Evolutionary conservation across 768 basidiomycete genomes (phyloP).

Genomic region (Flagelloscypha sp.): DNA sequence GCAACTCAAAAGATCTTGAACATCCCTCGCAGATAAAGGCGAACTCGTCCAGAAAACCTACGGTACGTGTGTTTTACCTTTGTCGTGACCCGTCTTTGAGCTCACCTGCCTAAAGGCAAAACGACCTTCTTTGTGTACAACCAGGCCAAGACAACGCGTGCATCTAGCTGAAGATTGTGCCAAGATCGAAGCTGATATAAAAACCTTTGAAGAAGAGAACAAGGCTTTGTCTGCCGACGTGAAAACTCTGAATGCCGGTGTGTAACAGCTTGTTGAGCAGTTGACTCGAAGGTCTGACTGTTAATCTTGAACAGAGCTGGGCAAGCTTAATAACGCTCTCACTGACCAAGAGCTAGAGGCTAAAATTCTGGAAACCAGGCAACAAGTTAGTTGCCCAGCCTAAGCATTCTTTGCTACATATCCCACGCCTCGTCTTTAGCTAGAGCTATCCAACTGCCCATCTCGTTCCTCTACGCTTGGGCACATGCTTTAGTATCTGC

Average conservation of each 20-base stretch:
- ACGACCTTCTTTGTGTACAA: conserved; percentile 83
- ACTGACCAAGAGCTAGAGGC: conserved; percentile 59
- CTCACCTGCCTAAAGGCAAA: conserved; percentile 46
- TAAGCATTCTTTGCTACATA: conserved; percentile 10
- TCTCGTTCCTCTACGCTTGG: conserved; percentile 61
- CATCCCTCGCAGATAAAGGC: conserved; percentile 78
- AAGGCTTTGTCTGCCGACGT: conserved; percentile 42
- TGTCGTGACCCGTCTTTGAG: conserved; percentile 8
- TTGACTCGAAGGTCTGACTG: conserved; percentile 10
- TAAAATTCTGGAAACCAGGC: conserved; percentile 42
- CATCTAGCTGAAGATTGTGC: conserved; percentile 56
- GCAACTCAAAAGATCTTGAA: conserved; percentile 78
- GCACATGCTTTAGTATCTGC: too few species aligned
- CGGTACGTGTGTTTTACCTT: conserved; percentile 33
- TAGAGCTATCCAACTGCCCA: too few species aligned
- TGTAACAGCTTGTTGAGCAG: conserved; percentile 5
- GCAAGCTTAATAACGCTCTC: conserved; percentile 52
- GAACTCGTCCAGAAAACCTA: conserved; percentile 77
- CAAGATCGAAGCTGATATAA: conserved; percentile 51
- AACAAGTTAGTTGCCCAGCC: conserved; percentile 35
- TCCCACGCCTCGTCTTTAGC: too few species aligned
- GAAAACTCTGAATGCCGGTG: conserved; percentile 41
- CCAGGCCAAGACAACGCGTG: conserved; percentile 56
- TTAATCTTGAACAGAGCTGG: conserved; percentile 44
- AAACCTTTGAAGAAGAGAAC: conserved; percentile 50